A percentile compares a stretch with the other conserved stretches of the same genome.
Conservation (phyloP, 768 basidiomycete species). For the Agrocybe pediades region DNA sequence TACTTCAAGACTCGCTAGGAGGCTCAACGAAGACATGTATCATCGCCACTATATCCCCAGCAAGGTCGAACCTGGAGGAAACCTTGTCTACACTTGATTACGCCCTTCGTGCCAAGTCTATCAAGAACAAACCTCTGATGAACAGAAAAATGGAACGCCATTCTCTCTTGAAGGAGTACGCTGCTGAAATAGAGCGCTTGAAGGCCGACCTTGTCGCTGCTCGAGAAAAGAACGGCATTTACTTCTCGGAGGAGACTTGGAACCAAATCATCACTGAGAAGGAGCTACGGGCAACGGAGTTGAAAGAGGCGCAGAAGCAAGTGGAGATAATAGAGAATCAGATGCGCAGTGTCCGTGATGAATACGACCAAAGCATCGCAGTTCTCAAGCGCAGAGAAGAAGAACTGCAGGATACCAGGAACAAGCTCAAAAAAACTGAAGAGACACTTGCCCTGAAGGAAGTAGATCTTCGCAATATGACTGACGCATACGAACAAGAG, state of each 20-base stretch:
- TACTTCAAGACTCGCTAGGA: slow-evolving; percentile 98
- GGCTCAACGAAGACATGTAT: slow-evolving; percentile 97
- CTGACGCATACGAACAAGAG: slow-evolving; percentile 75
- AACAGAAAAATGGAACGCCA: slow-evolving; percentile 95
- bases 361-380: slow-evolving; percentile 89
- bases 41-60: slow-evolving; percentile 94
- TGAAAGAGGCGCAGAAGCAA: slow-evolving; percentile 81
- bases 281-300: slow-evolving; percentile 73
- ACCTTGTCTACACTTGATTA: slow-evolving; percentile 98
- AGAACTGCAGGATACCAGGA: slow-evolving; percentile 68
- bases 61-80: slow-evolving; percentile 93
- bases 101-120: slow-evolving; percentile 92
- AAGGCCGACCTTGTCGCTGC: slow-evolving; percentile 90
- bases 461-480: slow-evolving; percentile 58
- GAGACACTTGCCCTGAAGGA: slow-evolving; percentile 54
- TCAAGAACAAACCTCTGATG: slow-evolving; percentile 92
- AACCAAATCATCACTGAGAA: slow-evolving; percentile 77
- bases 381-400: slow-evolving; percentile 73
- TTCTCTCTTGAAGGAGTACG: slow-evolving; percentile 89
- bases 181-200: slow-evolving; percentile 90
- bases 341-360: slow-evolving; percentile 76
- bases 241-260: slow-evolving; percentile 91
- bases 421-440: slow-evolving; percentile 54
- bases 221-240: slow-evolving; percentile 95
- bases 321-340: slow-evolving; percentile 84